These are phyloP conservation scores for Trypanosoma rangeli DNA, from an alignment of 208 protist genomes.

Conservation along the genomic window DNA sequence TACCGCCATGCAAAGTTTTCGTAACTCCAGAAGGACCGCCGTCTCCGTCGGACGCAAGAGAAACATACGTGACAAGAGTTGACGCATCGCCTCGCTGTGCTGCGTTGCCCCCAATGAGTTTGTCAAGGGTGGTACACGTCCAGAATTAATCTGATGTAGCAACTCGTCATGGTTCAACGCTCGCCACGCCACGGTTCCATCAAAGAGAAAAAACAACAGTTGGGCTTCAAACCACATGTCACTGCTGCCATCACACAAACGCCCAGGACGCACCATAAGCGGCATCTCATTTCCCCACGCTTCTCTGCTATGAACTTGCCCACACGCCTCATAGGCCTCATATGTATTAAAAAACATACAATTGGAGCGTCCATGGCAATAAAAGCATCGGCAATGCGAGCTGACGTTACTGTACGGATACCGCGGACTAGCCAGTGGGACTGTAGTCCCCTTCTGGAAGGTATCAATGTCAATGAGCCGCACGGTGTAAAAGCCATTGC, in stretches of 20 bases:
- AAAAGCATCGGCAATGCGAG: slow-evolving; percentile 20
- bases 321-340: slow-evolving; percentile 20
- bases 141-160: slow-evolving; percentile 1
- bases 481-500: slow-evolving; percentile 2
- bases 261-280: not conserved
- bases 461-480: slow-evolving; percentile 31
- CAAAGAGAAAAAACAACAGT: slow-evolving; percentile 16
- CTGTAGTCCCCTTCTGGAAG: slow-evolving; percentile 2
- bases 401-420: slow-evolving; percentile 19
- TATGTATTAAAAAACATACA: slow-evolving; percentile 26
- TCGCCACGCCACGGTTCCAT: slow-evolving; percentile 4
- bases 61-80: slow-evolving; percentile 15
- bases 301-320: not conserved
- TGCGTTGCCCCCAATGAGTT: not conserved
- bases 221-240: slow-evolving; percentile 30
- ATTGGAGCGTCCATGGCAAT: slow-evolving; percentile 18
- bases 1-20: not conserved
- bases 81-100: not conserved
- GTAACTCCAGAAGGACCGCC: not conserved
- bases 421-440: not conserved
- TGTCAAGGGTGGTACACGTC: not conserved
- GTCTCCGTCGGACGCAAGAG: slow-evolving; percentile 1
- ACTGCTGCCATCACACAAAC: slow-evolving; percentile 19
- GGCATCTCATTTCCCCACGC: slow-evolving; percentile 8
- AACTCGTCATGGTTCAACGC: not conserved